Percentiles rank a stretch among this genome's conserved stretches.
These are phyloP conservation scores for Nannochloropsis gaditana DNA, from an alignment of 108 stramenopile species.

Conservation along the genomic window DNA sequence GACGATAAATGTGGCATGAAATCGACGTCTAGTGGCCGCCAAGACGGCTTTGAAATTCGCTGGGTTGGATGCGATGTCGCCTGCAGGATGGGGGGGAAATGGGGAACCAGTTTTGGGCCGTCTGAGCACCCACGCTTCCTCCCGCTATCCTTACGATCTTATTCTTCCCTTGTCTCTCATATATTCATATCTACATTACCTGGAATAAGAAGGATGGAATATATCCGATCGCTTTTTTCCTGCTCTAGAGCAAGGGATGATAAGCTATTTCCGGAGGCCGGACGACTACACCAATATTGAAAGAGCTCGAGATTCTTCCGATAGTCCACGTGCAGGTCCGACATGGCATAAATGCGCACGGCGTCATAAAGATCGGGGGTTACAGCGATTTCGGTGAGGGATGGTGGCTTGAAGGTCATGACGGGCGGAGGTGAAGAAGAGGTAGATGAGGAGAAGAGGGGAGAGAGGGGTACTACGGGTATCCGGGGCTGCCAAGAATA, in stretches of 20 bases:
- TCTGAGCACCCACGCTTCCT: too few species aligned
- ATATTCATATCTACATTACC: slow-evolving; percentile 24
- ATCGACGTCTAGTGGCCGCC: background rate
- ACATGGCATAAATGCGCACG: slow-evolving; percentile 31
- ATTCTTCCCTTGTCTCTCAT: background rate
- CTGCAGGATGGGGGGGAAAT: background rate
- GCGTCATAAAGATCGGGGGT: background rate
- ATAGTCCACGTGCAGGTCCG: slow-evolving; percentile 33
- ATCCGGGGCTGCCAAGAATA: too few species aligned
- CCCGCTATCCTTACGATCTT: background rate
- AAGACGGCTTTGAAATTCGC: background rate
- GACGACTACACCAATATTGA: background rate
- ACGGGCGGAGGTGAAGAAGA: background rate
- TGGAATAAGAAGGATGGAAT: background rate
- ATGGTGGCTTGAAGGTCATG: background rate
- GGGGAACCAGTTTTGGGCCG: too few species aligned
- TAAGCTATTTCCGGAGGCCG: background rate
- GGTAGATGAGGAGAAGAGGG: background rate
- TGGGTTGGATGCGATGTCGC: background rate
- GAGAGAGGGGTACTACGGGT: background rate
- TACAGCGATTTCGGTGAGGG: background rate
- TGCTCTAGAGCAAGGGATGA: background rate
- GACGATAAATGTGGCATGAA: slow-evolving; percentile 24
- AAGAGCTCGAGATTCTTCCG: slow-evolving; percentile 25
- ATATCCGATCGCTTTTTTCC: background rate